These are phyloP conservation scores for Hypoxylon sp. DNA, from an alignment of 2,329 filamentous ascomycete genomes.

Conservation along the genomic window DNA sequence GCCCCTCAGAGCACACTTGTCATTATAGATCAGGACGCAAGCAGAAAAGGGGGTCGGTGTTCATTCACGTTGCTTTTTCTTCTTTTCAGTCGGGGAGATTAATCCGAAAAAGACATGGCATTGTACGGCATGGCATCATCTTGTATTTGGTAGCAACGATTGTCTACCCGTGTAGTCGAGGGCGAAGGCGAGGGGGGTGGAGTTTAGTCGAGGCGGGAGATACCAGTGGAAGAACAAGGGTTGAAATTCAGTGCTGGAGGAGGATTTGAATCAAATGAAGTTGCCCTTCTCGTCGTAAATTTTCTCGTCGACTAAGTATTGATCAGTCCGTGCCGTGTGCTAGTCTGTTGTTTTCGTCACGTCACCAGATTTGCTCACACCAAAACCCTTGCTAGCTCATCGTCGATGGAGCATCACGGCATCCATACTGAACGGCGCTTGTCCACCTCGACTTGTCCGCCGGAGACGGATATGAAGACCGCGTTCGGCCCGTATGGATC, in stretches of 20 bases:
- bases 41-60: slow-evolving; percentile 16
- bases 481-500: background rate
- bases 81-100: slow-evolving; percentile 10
- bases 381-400: background rate
- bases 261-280: background rate
- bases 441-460: background rate
- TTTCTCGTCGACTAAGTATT: no score
- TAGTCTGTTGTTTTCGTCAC: no score
- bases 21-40: slow-evolving; percentile 36
- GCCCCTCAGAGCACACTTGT: slow-evolving; percentile 3
- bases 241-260: slow-evolving; percentile 16
- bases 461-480: background rate
- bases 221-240: slow-evolving; percentile 19
- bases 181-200: background rate
- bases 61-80: slow-evolving; percentile 8
- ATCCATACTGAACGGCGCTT: background rate
- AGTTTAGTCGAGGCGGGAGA: slow-evolving; percentile 1
- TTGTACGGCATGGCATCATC: background rate
- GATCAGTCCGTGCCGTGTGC: no score
- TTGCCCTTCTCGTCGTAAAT: slow-evolving; percentile 1
- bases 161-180: slow-evolving; percentile 1
- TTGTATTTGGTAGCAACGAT: slow-evolving; percentile 3
- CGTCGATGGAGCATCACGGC: background rate
- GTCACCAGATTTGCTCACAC: no score
- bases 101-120: slow-evolving; percentile 20